Evolutionary conservation across 2,329 filamentous ascomycete species (phyloP).

Genomic region (Aspergillus novoparasiticus): DNA sequence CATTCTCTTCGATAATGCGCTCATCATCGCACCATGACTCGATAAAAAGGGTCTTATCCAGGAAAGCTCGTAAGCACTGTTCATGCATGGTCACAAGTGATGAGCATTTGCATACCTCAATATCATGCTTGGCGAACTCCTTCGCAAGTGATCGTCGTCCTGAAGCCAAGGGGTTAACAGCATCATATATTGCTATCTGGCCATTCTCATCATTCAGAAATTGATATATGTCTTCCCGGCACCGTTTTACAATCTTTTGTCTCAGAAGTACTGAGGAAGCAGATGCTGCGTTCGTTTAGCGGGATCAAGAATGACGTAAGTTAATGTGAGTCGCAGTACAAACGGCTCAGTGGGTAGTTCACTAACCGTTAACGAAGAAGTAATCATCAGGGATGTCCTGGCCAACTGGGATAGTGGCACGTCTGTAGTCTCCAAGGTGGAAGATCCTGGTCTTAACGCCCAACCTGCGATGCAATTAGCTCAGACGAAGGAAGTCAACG

Average conservation of each 20-base stretch:
- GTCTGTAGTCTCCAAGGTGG: conserved; percentile 92
- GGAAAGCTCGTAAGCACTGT: not conserved
- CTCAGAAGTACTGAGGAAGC: conserved; percentile 88
- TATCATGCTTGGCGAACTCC: conserved; percentile 96
- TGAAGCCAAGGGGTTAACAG: conserved; percentile 86
- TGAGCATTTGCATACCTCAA: conserved; percentile 62
- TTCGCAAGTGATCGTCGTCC: conserved; percentile 84
- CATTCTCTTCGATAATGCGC: conserved; percentile 92
- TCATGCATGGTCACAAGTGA: not conserved
- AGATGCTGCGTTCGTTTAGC: conserved; percentile 57
- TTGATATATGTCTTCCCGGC: conserved; percentile 92
- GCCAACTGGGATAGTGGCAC: conserved; percentile 82
- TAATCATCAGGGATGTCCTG: conserved; percentile 93
- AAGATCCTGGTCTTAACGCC: conserved; percentile 98
- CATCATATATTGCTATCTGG: conserved; percentile 97
- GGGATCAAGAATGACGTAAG: not conserved
- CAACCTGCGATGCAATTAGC: conserved; percentile 60
- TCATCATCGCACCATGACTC: conserved; percentile 95
- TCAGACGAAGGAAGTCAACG: not conserved
- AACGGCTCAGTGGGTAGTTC: not conserved
- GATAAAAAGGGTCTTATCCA: conserved; percentile 83
- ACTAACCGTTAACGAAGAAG: conserved; percentile 81
- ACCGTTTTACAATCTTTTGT: conserved; percentile 97
- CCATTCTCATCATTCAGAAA: conserved; percentile 97
- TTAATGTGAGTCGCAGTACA: not conserved